Conservation (phyloP, 2,329 filamentous ascomycete species). For the Monosporascus sp. region DNA sequence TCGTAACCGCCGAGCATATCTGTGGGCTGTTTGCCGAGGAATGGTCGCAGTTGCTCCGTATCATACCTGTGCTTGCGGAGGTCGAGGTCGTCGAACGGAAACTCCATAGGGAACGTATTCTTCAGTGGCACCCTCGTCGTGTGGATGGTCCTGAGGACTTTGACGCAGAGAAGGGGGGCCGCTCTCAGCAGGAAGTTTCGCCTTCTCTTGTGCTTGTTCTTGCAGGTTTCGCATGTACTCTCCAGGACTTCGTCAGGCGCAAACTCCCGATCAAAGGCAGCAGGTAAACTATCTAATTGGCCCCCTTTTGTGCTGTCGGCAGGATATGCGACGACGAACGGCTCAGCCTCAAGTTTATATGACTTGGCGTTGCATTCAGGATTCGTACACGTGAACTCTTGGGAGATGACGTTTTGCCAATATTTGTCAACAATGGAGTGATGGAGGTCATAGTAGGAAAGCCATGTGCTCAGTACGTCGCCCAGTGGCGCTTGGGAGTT, state of each 20-base stretch:
- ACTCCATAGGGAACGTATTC: constrained; percentile 66
- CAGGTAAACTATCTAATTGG: not conserved
- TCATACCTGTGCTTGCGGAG: constrained; percentile 34
- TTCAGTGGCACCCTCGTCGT: constrained; percentile 46
- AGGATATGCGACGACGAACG: not conserved
- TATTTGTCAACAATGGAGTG: constrained; percentile 72
- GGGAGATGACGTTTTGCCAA: constrained; percentile 64
- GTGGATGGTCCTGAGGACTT: constrained; percentile 36
- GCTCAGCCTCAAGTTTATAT: constrained; percentile 31
- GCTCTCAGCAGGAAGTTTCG: constrained; percentile 47
- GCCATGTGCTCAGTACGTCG: constrained; percentile 72
- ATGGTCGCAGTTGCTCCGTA: constrained; percentile 6
- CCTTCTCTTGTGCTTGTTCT: constrained; percentile 48
- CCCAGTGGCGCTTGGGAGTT: constrained; percentile 33
- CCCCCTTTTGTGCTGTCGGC: not conserved
- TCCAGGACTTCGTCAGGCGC: constrained; percentile 57
- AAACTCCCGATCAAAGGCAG: constrained; percentile 1
- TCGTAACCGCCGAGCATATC: constrained; percentile 36
- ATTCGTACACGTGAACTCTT: constrained; percentile 67
- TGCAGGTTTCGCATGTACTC: constrained; percentile 73
- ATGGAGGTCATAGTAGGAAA: constrained; percentile 62
- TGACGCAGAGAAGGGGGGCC: constrained; percentile 69
- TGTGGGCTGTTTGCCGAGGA: constrained; percentile 17
- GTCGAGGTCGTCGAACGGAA: constrained; percentile 67
- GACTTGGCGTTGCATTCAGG: constrained; percentile 48